Base-by-base conservation (phyloP, 2,329 filamentous ascomycete genomes). In the Xylariaceae sp. region DNA sequence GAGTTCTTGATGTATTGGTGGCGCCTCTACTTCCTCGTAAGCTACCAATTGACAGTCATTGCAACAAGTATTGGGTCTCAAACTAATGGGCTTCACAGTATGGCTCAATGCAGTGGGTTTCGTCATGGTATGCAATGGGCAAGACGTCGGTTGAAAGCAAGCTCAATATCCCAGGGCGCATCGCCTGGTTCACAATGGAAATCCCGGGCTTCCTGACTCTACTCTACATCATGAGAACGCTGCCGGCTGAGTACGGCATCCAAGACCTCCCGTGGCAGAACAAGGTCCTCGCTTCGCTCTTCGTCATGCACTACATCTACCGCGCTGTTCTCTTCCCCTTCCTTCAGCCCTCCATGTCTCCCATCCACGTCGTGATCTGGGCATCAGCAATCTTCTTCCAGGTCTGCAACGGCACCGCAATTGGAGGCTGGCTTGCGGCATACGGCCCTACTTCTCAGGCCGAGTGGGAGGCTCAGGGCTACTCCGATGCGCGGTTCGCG, bases 151-250 rank as follows among this genome's bases (percentile, higher is more conserved):
- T 83, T 15, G 64, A 76, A 3, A 90, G 86, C 60, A 72, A 72
- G 11, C 75, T 94, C 66, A 99, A 99, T 71, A 69, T 97, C n/a
- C 89, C 91, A 1, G 94, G 94, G 53, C 89, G 88, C 60, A 74
- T 89, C 55, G 90, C 83, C 50, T 99, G 94, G 94, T 78, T 87
- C 48, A 80, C 84, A 2, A 96, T 96, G 90, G 94, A 99, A 69
- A 73, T 80, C 12, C 84, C 88, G 0, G 90, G 89, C 14, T 85
- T 90, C 63, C 62, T 90, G 32, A 87, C 84, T 11, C 72, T 96
- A 51, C 68, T 94, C 48, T 96, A 96, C 72, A 82, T 86, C 59
- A 86, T 96, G 78, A 76, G 71, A 58, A 82, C 79, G 14, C 75
- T 95, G 19, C 83, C 88, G 1, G 60, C 68, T 2, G 70, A 81